Base-by-base conservation (phyloP, 441 rosid genomes). In the Geranium incanum region DNA sequence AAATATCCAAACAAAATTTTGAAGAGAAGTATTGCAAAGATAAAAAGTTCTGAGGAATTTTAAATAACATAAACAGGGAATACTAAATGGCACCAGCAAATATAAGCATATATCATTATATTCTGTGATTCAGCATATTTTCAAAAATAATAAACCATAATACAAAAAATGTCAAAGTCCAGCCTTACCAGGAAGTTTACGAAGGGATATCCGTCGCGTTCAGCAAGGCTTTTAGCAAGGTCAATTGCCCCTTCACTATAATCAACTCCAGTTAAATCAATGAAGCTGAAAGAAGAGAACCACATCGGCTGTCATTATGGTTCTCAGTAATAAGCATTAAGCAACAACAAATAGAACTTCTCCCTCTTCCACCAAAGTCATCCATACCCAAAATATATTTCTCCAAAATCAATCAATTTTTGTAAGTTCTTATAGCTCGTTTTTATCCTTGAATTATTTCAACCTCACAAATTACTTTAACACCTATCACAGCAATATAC, bases 201-300 rank as follows among this genome's bases (percentile, higher is more conserved):
- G 78, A 76, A 72, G 48, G 90, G 81, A 80, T 77, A 85, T 48
- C 97, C 94, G 83, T 89, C 88, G 72, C 97, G 89, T 69, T 81
- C 78, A 78, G 97, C 91, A 75, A 94, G 88, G 75, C 85, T 87
- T 73, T 78, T 87, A 36, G 99, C 94, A 45, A 94, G 99, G 79
- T 86, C 83, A 69, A 92, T 79, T 3, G 96, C 99, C 37, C 90
- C 91, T 82, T 94, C 97, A 74, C 97, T 90, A 65, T 94, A 94
- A 77, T 94, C 96, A 69, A 80, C 81, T 75, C 97, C 97, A 5
- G 94, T 94, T 80, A 92, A 85, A 77, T 90, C 97, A 75, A 91
- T 80, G 85, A 90, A 94, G 87, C 97, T 92, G 85, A 70, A 78
- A 37, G 68, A 73, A 68, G 3, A 76, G 69, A 39, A n/a, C 70